A percentile compares a stretch with the other conserved stretches of the same genome.
Conservation (phyloP, 257 asterid species). For the Solanum corneliomulleri region DNA sequence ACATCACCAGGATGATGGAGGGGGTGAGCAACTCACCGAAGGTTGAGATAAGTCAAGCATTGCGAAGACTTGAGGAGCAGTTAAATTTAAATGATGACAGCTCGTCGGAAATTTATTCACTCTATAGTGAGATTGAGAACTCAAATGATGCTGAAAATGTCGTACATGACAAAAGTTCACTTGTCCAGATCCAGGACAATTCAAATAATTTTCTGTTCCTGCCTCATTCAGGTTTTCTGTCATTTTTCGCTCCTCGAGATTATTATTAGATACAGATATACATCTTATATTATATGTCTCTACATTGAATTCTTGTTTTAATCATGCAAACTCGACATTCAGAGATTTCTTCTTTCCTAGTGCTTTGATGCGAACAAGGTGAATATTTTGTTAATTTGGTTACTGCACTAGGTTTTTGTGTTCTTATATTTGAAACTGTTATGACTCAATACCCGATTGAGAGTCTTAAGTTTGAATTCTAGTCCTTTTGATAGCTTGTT, state of each 20-base stretch:
- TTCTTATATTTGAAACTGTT: neutral
- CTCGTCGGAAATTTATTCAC: slow-evolving; percentile 13
- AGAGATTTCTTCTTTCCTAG: neutral
- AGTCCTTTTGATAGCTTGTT: neutral
- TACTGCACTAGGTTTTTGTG: neutral
- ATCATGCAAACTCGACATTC: neutral
- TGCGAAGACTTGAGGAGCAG: slow-evolving; percentile 58
- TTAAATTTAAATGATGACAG: slow-evolving; percentile 72
- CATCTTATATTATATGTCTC: neutral
- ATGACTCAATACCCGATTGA: neutral
- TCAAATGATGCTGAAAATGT: slow-evolving; percentile 29
- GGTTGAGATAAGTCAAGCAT: slow-evolving; percentile 43
- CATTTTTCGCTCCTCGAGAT: neutral
- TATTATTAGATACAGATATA: neutral
- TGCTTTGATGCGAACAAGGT: neutral
- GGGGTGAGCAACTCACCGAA: slow-evolving; percentile 37
- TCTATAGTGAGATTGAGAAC: slow-evolving; percentile 31
- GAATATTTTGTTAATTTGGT: neutral
- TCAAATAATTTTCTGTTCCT: slow-evolving; percentile 19
- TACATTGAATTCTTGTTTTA: neutral
- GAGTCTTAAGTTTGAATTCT: neutral
- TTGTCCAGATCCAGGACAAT: slow-evolving; percentile 30
- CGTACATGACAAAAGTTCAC: slow-evolving; percentile 26
- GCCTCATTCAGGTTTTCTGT: slow-evolving; percentile 24
- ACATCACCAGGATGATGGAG: slow-evolving; percentile 19